These are phyloP conservation scores for Elsinoe ampelina DNA, from an alignment of 2,329 filamentous ascomycete species.

Conservation along the genomic window DNA sequence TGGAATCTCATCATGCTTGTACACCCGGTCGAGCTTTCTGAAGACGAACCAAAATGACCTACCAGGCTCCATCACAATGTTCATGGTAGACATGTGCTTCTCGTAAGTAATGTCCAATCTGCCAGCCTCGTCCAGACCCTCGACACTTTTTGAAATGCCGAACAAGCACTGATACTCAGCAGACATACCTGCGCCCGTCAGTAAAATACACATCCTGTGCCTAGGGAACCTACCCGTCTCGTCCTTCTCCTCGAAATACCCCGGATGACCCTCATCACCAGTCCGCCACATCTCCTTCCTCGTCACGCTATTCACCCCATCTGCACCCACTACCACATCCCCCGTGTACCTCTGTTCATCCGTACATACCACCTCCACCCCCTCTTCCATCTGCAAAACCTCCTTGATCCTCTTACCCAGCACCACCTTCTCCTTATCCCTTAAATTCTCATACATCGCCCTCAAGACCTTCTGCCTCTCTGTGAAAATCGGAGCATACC, in stretches of 20 bases:
- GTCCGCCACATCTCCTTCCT: conserved; percentile 22
- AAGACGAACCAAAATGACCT: conserved; percentile 33
- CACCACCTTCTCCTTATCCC: conserved; percentile 18
- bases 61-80: conserved; percentile 25
- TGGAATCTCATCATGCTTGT: conserved; percentile 27
- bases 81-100: conserved; percentile 22
- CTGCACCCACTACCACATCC: conserved; percentile 24
- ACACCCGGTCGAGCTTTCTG: conserved; percentile 23
- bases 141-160: conserved; percentile 29
- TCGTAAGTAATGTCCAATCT: conserved; percentile 20
- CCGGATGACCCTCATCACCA: conserved; percentile 15
- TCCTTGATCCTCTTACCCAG: conserved; percentile 2
- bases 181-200: conserved; percentile 11
- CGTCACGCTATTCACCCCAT: conserved; percentile 22
- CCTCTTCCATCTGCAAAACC: background rate
- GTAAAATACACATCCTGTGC: background rate
- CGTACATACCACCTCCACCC: conserved; percentile 11
- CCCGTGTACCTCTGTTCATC: conserved; percentile 17
- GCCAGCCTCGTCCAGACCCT: conserved; percentile 15
- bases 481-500: conserved; percentile 20
- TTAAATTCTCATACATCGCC: conserved; percentile 19
- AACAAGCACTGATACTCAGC: conserved; percentile 31
- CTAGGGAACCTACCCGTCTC: conserved; percentile 7
- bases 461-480: conserved; percentile 24
- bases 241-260: conserved; percentile 17